These are phyloP conservation scores for Diospyros kaki DNA, from an alignment of 148 eudicot species.

Conservation along the genomic window DNA sequence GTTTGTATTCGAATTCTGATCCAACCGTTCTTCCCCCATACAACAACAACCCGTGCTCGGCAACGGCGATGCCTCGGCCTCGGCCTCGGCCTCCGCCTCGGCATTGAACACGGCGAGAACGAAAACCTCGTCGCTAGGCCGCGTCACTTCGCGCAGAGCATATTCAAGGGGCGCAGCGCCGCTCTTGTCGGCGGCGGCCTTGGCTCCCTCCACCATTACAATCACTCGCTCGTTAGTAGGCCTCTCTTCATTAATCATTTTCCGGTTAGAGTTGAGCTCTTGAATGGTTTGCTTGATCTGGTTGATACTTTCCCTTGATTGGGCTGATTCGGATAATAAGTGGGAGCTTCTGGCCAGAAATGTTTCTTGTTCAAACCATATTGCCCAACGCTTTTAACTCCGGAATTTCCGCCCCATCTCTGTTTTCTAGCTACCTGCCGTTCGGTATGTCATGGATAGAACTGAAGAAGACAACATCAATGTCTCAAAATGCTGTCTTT, in stretches of 20 bases:
- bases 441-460: too few relatives aligned
- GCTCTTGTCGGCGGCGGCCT: neutral
- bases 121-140: neutral
- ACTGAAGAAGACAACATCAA: too few relatives aligned
- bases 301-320: neutral
- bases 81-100: neutral
- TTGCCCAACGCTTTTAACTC: too few relatives aligned
- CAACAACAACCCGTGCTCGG: neutral
- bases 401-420: too few relatives aligned
- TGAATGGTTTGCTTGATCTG: neutral
- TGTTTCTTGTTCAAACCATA: too few relatives aligned
- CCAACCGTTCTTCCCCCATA: neutral
- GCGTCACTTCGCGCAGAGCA: conserved; percentile 1
- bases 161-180: conserved; percentile 10
- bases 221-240: neutral
- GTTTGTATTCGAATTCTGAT: neutral
- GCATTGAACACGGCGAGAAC: conserved; percentile 3
- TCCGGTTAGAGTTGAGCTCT: neutral
- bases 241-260: neutral
- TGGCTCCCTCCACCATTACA: conserved; percentile 11
- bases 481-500: too few relatives aligned
- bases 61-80: neutral
- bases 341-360: too few relatives aligned
- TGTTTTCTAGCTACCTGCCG: too few relatives aligned
- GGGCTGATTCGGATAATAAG: neutral